Evolutionary conservation across 306 rosid genomes (phyloP).

Genomic region (Fragaria ananassa): DNA sequence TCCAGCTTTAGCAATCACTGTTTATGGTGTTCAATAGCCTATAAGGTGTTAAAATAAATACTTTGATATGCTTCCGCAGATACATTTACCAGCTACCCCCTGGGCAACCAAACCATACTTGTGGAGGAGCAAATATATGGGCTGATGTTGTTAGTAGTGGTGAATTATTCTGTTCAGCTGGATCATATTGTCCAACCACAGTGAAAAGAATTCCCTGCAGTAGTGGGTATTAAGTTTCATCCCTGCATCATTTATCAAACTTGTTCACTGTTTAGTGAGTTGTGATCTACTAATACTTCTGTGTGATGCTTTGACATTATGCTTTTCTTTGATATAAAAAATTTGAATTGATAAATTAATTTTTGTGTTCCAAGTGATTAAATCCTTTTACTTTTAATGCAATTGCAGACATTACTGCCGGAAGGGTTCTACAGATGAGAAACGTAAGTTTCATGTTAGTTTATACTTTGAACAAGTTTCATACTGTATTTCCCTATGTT

Average conservation of each 20-base stretch:
- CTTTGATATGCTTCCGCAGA: slow-evolving; percentile 42
- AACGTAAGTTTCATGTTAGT: slow-evolving; percentile 47
- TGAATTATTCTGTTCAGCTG: slow-evolving; percentile 81
- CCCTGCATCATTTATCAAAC: slow-evolving; percentile 13
- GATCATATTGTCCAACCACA: slow-evolving; percentile 90
- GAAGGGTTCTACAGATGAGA: slow-evolving; percentile 80
- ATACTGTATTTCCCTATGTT: not conserved
- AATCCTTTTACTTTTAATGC: slow-evolving; percentile 10
- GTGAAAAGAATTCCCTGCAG: slow-evolving; percentile 54
- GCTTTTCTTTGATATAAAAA: not conserved
- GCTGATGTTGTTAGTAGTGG: slow-evolving; percentile 70
- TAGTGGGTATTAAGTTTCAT: slow-evolving; percentile 61
- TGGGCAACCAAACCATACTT: slow-evolving; percentile 70
- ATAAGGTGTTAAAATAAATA: not conserved
- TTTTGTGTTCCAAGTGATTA: slow-evolving; percentile 19
- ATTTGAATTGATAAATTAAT: not conserved
- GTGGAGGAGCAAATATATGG: slow-evolving; percentile 97
- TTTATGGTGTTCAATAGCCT: slow-evolving; percentile 15
- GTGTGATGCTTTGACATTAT: not conserved
- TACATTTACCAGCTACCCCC: slow-evolving; percentile 87
- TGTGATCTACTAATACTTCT: not conserved
- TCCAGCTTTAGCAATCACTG: slow-evolving; percentile 11
- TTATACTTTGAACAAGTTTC: not conserved
- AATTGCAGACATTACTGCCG: slow-evolving; percentile 84
- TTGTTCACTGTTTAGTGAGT: not conserved